These are phyloP conservation scores for Coix lacrymajobi DNA, from an alignment of 176 grass and related monocot species.

Conservation along the genomic window DNA sequence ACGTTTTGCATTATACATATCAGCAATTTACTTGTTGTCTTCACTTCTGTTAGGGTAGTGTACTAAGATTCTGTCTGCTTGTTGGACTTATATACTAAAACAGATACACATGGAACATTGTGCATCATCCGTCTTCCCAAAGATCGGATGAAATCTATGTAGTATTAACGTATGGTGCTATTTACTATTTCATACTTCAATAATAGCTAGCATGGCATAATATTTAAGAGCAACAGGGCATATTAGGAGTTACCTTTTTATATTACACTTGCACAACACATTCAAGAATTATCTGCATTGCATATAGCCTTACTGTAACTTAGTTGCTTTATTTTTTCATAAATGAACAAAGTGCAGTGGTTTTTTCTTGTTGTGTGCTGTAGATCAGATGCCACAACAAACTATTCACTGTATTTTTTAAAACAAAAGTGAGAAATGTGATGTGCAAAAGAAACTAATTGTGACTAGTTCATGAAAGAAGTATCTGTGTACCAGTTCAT, in stretches of 20 bases:
- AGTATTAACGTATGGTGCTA: background rate
- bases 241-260: conserved; percentile 13
- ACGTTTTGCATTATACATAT: background rate
- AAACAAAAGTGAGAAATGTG: background rate
- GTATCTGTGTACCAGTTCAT: background rate
- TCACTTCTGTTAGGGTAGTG: background rate
- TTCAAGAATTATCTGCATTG: background rate
- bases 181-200: background rate
- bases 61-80: background rate
- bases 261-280: background rate
- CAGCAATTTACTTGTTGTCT: background rate
- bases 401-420: background rate
- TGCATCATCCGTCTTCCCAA: background rate
- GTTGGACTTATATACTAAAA: background rate
- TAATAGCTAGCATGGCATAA: background rate
- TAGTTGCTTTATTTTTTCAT: background rate
- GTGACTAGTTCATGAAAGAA: background rate
- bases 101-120: background rate
- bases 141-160: background rate
- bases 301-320: background rate
- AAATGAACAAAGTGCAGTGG: background rate
- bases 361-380: background rate
- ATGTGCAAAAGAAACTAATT: conserved; percentile 1
- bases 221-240: background rate
- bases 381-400: background rate